Conservation (phyloP, 805 yeast genomes). For the Pichia nanzhaoensis region DNA sequence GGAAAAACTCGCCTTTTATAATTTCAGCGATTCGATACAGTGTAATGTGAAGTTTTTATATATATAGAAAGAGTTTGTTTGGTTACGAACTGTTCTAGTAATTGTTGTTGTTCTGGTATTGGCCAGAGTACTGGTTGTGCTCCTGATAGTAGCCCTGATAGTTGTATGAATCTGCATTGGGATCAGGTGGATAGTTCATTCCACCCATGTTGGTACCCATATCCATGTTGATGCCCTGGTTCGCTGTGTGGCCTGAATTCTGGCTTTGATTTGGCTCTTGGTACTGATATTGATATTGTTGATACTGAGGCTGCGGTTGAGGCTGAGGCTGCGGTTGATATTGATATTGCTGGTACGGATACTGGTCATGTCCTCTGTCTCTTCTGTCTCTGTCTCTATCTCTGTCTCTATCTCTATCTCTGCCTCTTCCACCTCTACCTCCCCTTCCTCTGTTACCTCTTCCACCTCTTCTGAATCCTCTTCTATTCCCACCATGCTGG, state of each 20-base stretch:
- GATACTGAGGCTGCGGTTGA: background rate
- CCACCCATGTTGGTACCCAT: no score
- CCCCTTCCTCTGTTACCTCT: constrained; percentile 18
- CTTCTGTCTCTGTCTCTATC: background rate
- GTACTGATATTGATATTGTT: background rate
- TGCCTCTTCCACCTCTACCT: constrained; percentile 6
- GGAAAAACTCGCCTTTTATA: no score
- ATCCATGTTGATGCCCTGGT: background rate
- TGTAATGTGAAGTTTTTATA: no score
- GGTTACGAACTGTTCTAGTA: no score
- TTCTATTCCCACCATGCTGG: constrained; percentile 8
- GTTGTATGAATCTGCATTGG: no score
- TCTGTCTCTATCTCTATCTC: constrained; percentile 21
- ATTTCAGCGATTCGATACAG: no score
- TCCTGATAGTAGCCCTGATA: no score
- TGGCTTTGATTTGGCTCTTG: background rate
- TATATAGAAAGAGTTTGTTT: no score
- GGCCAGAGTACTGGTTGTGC: no score
- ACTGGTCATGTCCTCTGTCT: background rate
- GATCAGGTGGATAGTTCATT: no score
- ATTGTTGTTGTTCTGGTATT: no score
- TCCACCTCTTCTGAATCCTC: constrained; percentile 11
- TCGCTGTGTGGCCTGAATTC: no score
- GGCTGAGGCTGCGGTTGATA: background rate
- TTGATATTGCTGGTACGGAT: background rate